Conservation (phyloP, 2,329 filamentous ascomycete genomes). For the Myriosclerotinia curreyana region DNA sequence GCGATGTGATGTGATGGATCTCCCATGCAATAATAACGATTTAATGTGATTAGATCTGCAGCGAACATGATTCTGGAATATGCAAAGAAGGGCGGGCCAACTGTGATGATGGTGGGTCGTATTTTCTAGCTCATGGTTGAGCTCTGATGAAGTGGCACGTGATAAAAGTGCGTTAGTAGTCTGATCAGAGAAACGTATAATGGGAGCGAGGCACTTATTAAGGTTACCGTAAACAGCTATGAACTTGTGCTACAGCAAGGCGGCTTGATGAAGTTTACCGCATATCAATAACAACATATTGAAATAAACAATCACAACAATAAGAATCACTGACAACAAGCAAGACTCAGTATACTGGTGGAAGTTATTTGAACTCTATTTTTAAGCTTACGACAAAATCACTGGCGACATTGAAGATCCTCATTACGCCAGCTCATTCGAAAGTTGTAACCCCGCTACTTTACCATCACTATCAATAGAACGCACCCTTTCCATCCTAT, state of each 20-base stretch:
- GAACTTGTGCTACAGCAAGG: neutral
- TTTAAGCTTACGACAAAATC: neutral
- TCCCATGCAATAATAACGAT: neutral
- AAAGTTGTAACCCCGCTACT: slow-evolving; percentile 21
- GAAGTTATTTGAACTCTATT: neutral
- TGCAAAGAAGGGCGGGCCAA: slow-evolving; percentile 19
- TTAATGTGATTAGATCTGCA: slow-evolving; percentile 15
- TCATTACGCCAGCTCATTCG: slow-evolving; percentile 5
- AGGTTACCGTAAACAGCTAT: slow-evolving; percentile 10
- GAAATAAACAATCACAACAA: neutral
- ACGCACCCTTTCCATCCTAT: neutral
- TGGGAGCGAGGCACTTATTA: fast-evolving
- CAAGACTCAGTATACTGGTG: neutral
- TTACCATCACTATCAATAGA: neutral
- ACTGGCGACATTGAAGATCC: neutral
- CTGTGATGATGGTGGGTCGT: neutral
- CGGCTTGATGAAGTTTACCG: slow-evolving; percentile 12
- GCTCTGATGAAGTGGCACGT: no score
- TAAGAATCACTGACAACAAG: neutral
- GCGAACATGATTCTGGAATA: slow-evolving; percentile 21
- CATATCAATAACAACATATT: neutral
- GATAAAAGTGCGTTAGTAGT: neutral
- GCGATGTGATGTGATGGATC: neutral
- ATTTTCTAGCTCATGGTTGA: no score
- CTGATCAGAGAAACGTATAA: neutral